phyloP scores from a whole-genome alignment of 805 yeast species.

The Hemisphaericaspora nanyangensis region DNA sequence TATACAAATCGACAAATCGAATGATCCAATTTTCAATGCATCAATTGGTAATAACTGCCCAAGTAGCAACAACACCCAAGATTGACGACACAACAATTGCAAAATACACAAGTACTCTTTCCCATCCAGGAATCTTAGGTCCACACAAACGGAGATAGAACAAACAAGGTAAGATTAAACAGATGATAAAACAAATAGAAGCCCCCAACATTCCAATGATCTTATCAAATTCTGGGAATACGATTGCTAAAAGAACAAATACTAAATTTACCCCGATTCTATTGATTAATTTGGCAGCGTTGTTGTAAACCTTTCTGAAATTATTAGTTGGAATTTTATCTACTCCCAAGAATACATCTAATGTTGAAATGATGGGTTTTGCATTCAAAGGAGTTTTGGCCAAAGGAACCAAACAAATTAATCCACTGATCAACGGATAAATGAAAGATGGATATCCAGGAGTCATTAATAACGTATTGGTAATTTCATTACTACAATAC shows the following conservation, averaged over 20 bases:
- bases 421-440: slow-evolving; percentile 49
- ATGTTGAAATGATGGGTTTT: slow-evolving; percentile 72
- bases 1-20: too few species aligned
- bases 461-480: slow-evolving; percentile 43
- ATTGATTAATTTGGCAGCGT: slow-evolving; percentile 16
- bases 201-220: slow-evolving; percentile 81
- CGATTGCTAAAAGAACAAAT: slow-evolving; percentile 56
- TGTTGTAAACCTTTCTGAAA: slow-evolving; percentile 4
- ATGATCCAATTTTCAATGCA: too few species aligned
- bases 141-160: slow-evolving; percentile 63
- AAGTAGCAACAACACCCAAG: slow-evolving; percentile 57
- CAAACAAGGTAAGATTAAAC: slow-evolving; percentile 71
- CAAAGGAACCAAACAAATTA: slow-evolving; percentile 78
- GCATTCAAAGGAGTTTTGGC: slow-evolving; percentile 83
- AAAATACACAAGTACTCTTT: slow-evolving; percentile 36
- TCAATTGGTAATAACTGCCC: slow-evolving; percentile 36
- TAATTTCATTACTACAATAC: slow-evolving; percentile 48
- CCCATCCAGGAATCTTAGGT: slow-evolving; percentile 36
- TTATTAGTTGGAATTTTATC: slow-evolving; percentile 7
- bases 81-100: slow-evolving; percentile 43
- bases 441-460: slow-evolving; percentile 49
- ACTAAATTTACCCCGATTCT: slow-evolving; percentile 48
- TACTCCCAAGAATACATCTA: slow-evolving; percentile 47
- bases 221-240: slow-evolving; percentile 76
- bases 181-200: slow-evolving; percentile 72